A percentile compares a stretch with the other conserved stretches of the same genome.
These are phyloP conservation scores for Dentipellis fragilis DNA, from an alignment of 768 basidiomycete species.

Conservation along the genomic window DNA sequence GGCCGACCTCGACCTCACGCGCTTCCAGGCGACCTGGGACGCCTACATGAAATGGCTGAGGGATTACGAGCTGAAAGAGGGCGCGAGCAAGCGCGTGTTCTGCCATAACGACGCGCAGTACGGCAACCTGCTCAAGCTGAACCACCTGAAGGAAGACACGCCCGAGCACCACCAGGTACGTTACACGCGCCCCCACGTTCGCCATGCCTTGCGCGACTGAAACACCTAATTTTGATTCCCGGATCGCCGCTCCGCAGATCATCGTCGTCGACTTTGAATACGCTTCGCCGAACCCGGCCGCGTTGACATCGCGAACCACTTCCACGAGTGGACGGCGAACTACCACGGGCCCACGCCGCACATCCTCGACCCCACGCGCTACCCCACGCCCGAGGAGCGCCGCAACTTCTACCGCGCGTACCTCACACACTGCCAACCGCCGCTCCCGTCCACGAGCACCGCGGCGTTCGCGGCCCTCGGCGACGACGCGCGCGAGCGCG, in stretches of 20 bases:
- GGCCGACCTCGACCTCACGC: constrained; percentile 50
- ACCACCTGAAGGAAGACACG: constrained; percentile 37
- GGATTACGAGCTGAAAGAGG: constrained; percentile 43
- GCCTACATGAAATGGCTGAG: constrained; percentile 64
- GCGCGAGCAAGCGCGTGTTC: constrained; percentile 61
- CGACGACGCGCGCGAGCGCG: constrained; percentile 25
- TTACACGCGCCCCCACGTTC: constrained; percentile 4
- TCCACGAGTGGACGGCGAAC: constrained; percentile 93
- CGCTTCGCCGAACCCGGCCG: constrained; percentile 83
- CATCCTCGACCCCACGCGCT: constrained; percentile 47
- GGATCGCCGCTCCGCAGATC: constrained; percentile 37
- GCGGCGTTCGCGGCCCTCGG: constrained; percentile 12
- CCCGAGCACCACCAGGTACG: constrained; percentile 73
- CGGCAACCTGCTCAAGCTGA: constrained; percentile 80
- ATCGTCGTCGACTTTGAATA: constrained; percentile 99
- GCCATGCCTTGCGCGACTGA: constrained; percentile 4
- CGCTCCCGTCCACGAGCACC: constrained; percentile 16
- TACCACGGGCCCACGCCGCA: constrained; percentile 71
- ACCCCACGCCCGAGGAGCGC: constrained; percentile 67
- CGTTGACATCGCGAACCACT: constrained; percentile 97
- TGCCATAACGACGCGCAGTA: constrained; percentile 96
- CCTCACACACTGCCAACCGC: constrained; percentile 38
- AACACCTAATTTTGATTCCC: constrained; percentile 7
- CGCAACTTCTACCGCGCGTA: constrained; percentile 83
- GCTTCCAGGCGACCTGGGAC: constrained; percentile 55